phyloP scores from a whole-genome alignment of 1,284 basidiomycete species.

The Tilletia indica region DNA sequence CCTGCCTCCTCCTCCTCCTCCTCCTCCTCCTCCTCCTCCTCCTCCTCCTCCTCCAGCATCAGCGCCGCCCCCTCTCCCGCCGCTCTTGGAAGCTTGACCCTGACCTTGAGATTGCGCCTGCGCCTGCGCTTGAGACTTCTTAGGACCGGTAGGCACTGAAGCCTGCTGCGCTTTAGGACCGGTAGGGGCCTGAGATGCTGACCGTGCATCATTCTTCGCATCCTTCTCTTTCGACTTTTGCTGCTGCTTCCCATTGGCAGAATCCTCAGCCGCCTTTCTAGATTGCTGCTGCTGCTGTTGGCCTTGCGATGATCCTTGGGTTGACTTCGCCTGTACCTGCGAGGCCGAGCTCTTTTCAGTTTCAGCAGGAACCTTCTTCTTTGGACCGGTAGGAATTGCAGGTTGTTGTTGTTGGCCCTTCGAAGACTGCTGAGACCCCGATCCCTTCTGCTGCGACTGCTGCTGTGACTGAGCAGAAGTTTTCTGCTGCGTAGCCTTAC shows the following conservation, averaged over 20 bases:
- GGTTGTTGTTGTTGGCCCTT: neutral
- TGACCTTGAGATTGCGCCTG: neutral
- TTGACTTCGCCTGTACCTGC: neutral
- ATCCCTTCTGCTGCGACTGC: neutral
- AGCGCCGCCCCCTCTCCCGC: no score
- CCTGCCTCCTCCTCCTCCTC: no score
- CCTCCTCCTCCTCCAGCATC: no score
- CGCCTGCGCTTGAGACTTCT: neutral
- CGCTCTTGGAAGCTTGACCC: neutral
- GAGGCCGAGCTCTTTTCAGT: neutral
- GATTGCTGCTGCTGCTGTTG: conserved; percentile 1
- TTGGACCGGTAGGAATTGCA: neutral
- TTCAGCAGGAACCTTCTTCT: conserved; percentile 1
- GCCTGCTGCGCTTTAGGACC: no score
- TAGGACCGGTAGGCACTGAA: neutral
- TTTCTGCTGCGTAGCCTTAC: neutral
- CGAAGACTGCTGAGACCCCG: neutral
- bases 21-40: no score
- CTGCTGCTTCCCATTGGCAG: no score
- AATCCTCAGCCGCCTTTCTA: neutral
- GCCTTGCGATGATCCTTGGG: neutral
- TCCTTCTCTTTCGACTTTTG: no score
- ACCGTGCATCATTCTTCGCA: no score
- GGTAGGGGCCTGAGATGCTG: no score
- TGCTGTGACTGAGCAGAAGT: no score